Evolutionary conservation across 495 filamentous ascomycete genomes (phyloP).

Genomic region (Hypoxylon lienhwacheense): DNA sequence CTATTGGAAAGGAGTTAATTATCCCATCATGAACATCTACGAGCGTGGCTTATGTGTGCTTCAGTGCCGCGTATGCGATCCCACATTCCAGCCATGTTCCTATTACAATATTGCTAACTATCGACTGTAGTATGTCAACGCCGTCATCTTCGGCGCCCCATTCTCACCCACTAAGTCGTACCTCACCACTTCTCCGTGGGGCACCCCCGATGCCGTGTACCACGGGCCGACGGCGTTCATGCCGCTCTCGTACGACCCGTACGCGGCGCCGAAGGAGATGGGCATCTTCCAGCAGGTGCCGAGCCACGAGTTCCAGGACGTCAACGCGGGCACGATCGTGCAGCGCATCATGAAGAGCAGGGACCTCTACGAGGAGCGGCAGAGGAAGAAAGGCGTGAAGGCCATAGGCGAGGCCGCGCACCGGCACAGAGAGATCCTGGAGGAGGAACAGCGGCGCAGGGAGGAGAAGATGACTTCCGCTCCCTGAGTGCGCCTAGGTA

Average conservation of each 20-base stretch:
- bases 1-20: conserved; percentile 93
- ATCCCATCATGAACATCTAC: conserved; percentile 99
- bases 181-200: conserved; percentile 71
- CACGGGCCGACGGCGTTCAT: conserved; percentile 94
- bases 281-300: conserved; percentile 75
- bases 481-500: background rate
- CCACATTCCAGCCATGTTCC: background rate
- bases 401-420: conserved; percentile 67
- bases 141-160: conserved; percentile 85
- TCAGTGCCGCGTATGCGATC: conserved; percentile 75
- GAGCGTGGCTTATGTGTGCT: conserved; percentile 94
- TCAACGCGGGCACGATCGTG: conserved; percentile 93
- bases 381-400: conserved; percentile 86
- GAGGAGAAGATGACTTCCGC: conserved; percentile 35
- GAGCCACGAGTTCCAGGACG: conserved; percentile 74
- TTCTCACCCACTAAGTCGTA: conserved; percentile 78
- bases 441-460: conserved; percentile 52
- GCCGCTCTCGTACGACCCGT: conserved; percentile 83
- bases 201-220: conserved; percentile 80
- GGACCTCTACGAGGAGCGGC: conserved; percentile 84
- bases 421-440: conserved; percentile 55
- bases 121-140: conserved; percentile 71
- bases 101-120: conserved; percentile 10
- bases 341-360: conserved; percentile 82
- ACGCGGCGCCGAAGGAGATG: conserved; percentile 73